phyloP scores from a whole-genome alignment of 768 basidiomycete genomes.

The Xerocomellus chrysenteron region DNA sequence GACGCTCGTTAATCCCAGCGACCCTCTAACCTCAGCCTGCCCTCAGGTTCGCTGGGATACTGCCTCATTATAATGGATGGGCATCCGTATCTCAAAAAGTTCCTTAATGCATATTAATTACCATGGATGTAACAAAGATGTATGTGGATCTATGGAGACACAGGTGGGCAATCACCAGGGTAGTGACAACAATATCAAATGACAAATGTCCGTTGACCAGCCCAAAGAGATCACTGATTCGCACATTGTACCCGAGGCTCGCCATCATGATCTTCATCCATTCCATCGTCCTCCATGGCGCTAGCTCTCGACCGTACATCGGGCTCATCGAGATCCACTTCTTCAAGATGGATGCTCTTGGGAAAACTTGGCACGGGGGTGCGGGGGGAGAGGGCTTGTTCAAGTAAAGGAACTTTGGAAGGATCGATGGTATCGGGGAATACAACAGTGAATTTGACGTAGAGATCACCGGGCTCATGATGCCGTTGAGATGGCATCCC shows the following conservation, averaged over 20 bases:
- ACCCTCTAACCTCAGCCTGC: not conserved
- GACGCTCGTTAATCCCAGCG: not conserved
- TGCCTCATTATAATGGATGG: slow-evolving; percentile 5
- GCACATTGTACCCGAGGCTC: slow-evolving; percentile 96
- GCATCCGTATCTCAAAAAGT: not conserved
- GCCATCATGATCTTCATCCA: slow-evolving; percentile 90
- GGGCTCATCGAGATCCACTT: slow-evolving; percentile 78
- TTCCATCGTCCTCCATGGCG: slow-evolving; percentile 66
- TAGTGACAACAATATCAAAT: slow-evolving; percentile 21
- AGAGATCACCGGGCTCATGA: slow-evolving; percentile 94
- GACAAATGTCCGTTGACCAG: slow-evolving; percentile 15
- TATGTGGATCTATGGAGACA: slow-evolving; percentile 29
- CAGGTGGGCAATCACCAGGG: slow-evolving; percentile 17
- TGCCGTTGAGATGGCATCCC: slow-evolving; percentile 99
- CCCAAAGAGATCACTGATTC: slow-evolving; percentile 58
- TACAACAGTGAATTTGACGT: slow-evolving; percentile 78
- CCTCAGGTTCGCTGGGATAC: slow-evolving; percentile 31
- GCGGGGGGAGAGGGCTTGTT: slow-evolving; percentile 83
- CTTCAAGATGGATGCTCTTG: slow-evolving; percentile 73
- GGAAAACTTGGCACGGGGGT: slow-evolving; percentile 61
- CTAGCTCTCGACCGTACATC: slow-evolving; percentile 54
- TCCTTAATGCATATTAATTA: slow-evolving; percentile 29
- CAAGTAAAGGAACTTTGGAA: slow-evolving; percentile 66
- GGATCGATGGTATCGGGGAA: slow-evolving; percentile 86
- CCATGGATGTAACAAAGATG: slow-evolving; percentile 29